Base-by-base conservation (phyloP, 805 yeast genomes). In the Wickerhamomyces hampshirensis region DNA sequence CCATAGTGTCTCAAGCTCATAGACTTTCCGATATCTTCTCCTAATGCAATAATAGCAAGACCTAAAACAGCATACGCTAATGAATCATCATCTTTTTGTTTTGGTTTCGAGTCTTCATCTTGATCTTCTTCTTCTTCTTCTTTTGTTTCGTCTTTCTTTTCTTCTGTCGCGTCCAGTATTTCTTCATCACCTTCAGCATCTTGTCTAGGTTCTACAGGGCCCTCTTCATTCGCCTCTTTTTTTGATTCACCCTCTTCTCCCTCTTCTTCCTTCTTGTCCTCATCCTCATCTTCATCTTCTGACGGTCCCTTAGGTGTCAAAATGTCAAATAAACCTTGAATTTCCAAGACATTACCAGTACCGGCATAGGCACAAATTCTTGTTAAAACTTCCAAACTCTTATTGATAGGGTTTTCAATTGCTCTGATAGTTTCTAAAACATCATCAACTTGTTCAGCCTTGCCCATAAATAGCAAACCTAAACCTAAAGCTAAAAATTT, bases 1-100 rank as follows among this genome's bases (percentile, higher is more conserved):
- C 95, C 89, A 60, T 91, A 91, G 62, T 93, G 98, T 59, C 98
- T 89, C 56, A 91, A 66, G 8, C 91, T 82, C 98, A 93, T 93
- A 50, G 91, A 96, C 62, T 85, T 94, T 23, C 99, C 98, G 58
- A 93, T 85, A 47, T 86, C 95, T 63, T 93, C 99, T 45, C 99
- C 99, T 84, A 93, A 81, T 11, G 96, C 93, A 52, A 94, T 84
- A 46, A 84, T 73, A 0, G 97, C 98, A 47, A 93, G 75, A 42
- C 98, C 98, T 35, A 93, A 71, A 14, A 93, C 97, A 8, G 98
- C 93, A 55, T 85, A 86, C 2, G 94, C 95, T 53, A 59, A 49
- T 34, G 65, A 68, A 28, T 60, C 68, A 27, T 54, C 65, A 26
- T 50, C 58, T 29, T 57, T 51, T 12, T 50, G 56, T 19, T 55